Percentiles rank a stretch among this genome's conserved stretches.
Conservation (phyloP, 1,284 basidiomycete genomes). For the Rhizoctonia solani region DNA sequence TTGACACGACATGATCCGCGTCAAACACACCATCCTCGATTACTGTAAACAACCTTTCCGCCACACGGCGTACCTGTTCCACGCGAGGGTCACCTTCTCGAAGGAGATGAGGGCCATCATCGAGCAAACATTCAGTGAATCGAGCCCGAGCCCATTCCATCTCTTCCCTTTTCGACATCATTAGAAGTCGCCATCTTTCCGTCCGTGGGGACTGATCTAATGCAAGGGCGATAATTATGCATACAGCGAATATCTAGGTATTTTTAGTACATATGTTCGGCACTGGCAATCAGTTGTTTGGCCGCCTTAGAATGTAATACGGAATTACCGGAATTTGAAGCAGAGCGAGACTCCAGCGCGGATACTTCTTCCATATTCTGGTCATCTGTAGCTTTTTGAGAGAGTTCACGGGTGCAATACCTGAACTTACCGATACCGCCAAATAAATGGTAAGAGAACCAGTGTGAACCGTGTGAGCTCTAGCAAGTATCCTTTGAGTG, state of each 20-base stretch:
- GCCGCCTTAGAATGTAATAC: background rate
- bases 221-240: slow-evolving; percentile 53
- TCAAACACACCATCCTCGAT: slow-evolving; percentile 20
- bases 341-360: slow-evolving; percentile 46
- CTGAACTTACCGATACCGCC: slow-evolving; percentile 37
- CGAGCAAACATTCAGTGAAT: slow-evolving; percentile 46
- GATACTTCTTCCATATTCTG: slow-evolving; percentile 50
- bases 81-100: slow-evolving; percentile 47
- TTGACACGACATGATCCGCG: slow-evolving; percentile 14
- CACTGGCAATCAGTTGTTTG: background rate
- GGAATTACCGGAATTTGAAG: slow-evolving; percentile 50
- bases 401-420: background rate
- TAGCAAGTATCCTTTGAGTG: slow-evolving; percentile 49
- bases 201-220: slow-evolving; percentile 53
- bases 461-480: slow-evolving; percentile 49
- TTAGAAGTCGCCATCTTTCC: slow-evolving; percentile 53
- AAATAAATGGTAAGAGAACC: slow-evolving; percentile 53
- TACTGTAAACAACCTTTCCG: slow-evolving; percentile 4
- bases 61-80: slow-evolving; percentile 43
- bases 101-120: slow-evolving; percentile 50
- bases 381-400: background rate
- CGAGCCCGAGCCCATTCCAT: slow-evolving; percentile 52
- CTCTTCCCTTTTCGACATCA: slow-evolving; percentile 56
- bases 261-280: background rate
- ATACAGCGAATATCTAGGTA: slow-evolving; percentile 50